Percentiles rank a stretch among this genome's conserved stretches.
Evolutionary conservation across 1,139 yeast species (phyloP).

Genomic region (Spathaspora sp.): DNA sequence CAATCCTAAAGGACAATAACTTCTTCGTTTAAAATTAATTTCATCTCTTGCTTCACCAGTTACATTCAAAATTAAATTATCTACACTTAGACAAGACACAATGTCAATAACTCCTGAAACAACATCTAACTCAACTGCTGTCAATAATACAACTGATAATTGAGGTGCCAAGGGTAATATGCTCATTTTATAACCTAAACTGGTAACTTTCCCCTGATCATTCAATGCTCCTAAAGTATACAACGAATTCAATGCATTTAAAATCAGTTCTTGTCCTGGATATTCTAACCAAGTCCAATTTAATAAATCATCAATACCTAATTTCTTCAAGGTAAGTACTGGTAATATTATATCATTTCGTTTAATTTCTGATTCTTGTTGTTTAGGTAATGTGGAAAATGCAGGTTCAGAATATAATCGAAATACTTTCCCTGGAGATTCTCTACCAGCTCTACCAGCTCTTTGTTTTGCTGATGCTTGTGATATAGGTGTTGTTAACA

Average conservation of each 20-base stretch:
- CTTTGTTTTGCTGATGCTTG: slow-evolving; percentile 95
- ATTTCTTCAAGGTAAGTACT: slow-evolving; percentile 74
- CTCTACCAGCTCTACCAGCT: slow-evolving; percentile 99
- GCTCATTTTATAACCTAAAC: slow-evolving; percentile 80
- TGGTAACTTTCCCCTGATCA: slow-evolving; percentile 72
- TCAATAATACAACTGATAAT: slow-evolving; percentile 80
- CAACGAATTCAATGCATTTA: slow-evolving; percentile 75
- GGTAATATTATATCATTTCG: slow-evolving; percentile 87
- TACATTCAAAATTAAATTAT: slow-evolving; percentile 70
- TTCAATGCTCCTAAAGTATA: slow-evolving; percentile 79
- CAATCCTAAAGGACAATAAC: slow-evolving; percentile 66
- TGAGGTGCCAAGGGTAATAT: slow-evolving; percentile 89
- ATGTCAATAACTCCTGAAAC: slow-evolving; percentile 77
- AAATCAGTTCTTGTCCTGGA: slow-evolving; percentile 77
- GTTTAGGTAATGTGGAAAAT: slow-evolving; percentile 57
- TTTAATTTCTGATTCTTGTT: slow-evolving; percentile 90
- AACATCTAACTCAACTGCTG: slow-evolving; percentile 61
- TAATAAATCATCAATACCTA: slow-evolving; percentile 80
- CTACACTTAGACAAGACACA: slow-evolving; percentile 90
- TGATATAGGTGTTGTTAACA: slow-evolving; percentile 87
- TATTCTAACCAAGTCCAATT: slow-evolving; percentile 92
- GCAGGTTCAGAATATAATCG: slow-evolving; percentile 77
- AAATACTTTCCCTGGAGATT: slow-evolving; percentile 82
- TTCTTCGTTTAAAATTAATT: slow-evolving; percentile 59
- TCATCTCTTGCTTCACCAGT: slow-evolving; percentile 81